Evolutionary conservation across 495 filamentous ascomycete genomes (phyloP), one percentile per base, ranked within the genome.

Genomic region (Penicillium bialowiezense): DNA sequence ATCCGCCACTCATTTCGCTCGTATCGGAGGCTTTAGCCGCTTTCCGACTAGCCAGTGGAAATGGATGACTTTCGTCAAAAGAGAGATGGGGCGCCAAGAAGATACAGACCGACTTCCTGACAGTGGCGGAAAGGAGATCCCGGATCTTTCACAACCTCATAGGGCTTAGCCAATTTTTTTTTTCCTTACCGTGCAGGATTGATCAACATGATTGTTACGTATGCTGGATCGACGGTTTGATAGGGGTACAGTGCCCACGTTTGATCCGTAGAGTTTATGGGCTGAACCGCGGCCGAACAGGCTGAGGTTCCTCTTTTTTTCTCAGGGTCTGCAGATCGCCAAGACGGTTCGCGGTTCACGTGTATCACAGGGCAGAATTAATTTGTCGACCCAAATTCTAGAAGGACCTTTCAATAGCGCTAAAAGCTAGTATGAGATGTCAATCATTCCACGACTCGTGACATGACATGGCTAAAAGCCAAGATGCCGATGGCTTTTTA

Each of bases 341-440:
- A 32, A 32, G 29, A 32, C 24, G 24, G 12, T 26, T 26, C 8
- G 8, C 8, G 23, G 4, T 26, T 26, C 23, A 26, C 23, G 29
- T 8, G 12, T 12, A 32, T 32, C 29, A 32, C 5, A 32, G 29
- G 29, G 29, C 29, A 12, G 5, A 5, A 12, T 7, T 8, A 32
- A 32, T 32, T 32, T 32, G 7, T 4, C n/a, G 1, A 8, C 10
- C 1, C 9, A 14, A 40, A 23, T 40, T 40, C 37, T 23, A 40
- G 37, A 40, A 40, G 37, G 37, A 13, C 37, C 4, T 24, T 41
- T 26, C 38, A 41, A 26, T 41, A 41, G 38, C n/a, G 29, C 29
- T 10, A 3, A 32, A 3, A 12, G 29, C 38, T 26, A 23, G 37
- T 9, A 39, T 32, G 17, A 13, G 9, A 40, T 19, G 17, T 40